Base-by-base conservation (phyloP, 108 stramenopile species). In the Nitzschia sp. region DNA sequence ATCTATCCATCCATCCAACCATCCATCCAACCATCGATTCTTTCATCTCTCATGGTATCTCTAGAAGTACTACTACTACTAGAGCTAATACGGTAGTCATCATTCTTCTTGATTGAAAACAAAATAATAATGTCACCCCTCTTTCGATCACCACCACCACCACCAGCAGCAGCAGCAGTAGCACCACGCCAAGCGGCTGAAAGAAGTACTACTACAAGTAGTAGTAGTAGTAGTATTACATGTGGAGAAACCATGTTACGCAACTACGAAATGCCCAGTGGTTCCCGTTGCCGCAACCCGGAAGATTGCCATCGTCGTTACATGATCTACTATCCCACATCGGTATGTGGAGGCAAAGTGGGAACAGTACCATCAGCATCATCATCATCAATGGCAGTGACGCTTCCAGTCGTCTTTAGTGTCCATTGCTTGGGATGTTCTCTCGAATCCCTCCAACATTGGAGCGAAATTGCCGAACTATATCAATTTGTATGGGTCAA, bases 341-440 rank as follows among this genome's bases (percentile, higher is more conserved):
- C 54, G 13, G 55, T 29, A 21, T 68, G 55, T 31, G 1, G 0
- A 1, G 23, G 19, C 41, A 22, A 34, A 21, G 6, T 41, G 38
- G 6, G 9, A 8, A 29, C 48, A n/a, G 11, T n/a, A 46, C 17
- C 54, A 23, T n/a, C 36, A 29, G 21, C 47, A 56, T 41, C 27
- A 27, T 41, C 27, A 52, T 25, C 29, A 26, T 32, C 50, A 22
- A 36, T 27, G 33, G 62, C 48, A 31, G 65, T 73, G 27, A 69
- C 62, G 0, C 64, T 84, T 38, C 84, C 84, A 1, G 48, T 79
- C 0, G 71, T 81, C 8, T 85, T 85, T 69, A 70, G 66, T 2
- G 53, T 85, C 26, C 84, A 85, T 53, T 85, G 84, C 55, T 77
- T 63, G 34, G 84, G 84, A 19, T 81, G 84, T 53, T 60, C 44